A percentile compares a stretch with the other conserved stretches of the same genome.
These are phyloP conservation scores for Ogataea pignaliae DNA, from an alignment of 805 yeast species.

Conservation along the genomic window DNA sequence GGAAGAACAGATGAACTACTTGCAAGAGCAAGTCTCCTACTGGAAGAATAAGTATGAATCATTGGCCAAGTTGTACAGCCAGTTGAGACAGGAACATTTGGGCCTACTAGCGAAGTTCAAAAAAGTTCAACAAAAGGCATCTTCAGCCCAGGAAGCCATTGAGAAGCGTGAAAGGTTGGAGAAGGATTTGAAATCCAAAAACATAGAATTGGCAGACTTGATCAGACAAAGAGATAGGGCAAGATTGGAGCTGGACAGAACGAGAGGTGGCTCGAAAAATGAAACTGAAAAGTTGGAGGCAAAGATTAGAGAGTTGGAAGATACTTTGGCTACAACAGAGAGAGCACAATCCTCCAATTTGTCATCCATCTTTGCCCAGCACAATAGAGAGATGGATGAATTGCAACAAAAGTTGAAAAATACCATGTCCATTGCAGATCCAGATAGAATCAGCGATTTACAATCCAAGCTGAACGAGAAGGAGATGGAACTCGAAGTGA, in stretches of 20 bases:
- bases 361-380: slow-evolving; percentile 53
- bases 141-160: slow-evolving; percentile 84
- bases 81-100: slow-evolving; percentile 87
- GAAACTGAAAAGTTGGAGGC: slow-evolving; percentile 64
- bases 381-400: slow-evolving; percentile 56
- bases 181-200: slow-evolving; percentile 78
- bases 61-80: slow-evolving; percentile 83
- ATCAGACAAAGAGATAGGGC: slow-evolving; percentile 89
- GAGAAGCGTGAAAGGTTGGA: slow-evolving; percentile 79
- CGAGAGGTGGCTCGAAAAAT: slow-evolving; percentile 57
- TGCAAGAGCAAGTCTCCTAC: slow-evolving; percentile 69
- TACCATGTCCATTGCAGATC: slow-evolving; percentile 21
- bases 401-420: slow-evolving; percentile 37
- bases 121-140: slow-evolving; percentile 79
- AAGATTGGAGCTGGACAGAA: slow-evolving; percentile 70
- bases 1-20: slow-evolving; percentile 61
- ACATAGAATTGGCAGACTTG: slow-evolving; percentile 81
- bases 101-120: slow-evolving; percentile 73
- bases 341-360: slow-evolving; percentile 61
- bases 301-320: slow-evolving; percentile 56
- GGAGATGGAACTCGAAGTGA: slow-evolving; percentile 73
- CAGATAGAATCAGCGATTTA: slow-evolving; percentile 28
- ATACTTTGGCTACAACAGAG: slow-evolving; percentile 55
- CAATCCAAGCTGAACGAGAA: slow-evolving; percentile 53
- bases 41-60: slow-evolving; percentile 90